Percentiles rank a stretch among this genome's conserved stretches.
Evolutionary conservation across 2,329 filamentous ascomycete genomes (phyloP).

Genomic region (Microcyclospora tardicrescens): DNA sequence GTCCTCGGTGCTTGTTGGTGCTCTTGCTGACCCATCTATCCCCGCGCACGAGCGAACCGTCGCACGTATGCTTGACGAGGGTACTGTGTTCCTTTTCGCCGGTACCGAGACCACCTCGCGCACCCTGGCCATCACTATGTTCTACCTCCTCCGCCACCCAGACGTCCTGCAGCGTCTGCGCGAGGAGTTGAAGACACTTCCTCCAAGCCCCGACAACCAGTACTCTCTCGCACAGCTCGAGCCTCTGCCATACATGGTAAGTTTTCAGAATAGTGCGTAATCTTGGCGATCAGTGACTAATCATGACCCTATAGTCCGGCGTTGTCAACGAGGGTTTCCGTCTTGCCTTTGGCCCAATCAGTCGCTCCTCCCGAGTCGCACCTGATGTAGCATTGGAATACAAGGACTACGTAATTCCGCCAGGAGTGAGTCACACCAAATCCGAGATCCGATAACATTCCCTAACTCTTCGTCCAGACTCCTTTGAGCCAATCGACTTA

Average conservation of each 20-base stretch:
- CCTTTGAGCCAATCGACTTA: slow-evolving; percentile 12
- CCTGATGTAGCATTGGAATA: background rate
- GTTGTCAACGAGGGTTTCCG: slow-evolving; percentile 36
- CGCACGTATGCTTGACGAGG: slow-evolving; percentile 4
- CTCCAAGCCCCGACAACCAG: slow-evolving; percentile 1
- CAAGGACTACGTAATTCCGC: background rate
- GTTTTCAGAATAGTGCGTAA: too few species aligned
- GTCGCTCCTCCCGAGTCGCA: background rate
- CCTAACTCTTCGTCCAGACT: too few species aligned
- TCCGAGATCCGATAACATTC: too few species aligned
- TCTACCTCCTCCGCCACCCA: slow-evolving; percentile 6
- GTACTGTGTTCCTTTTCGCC: slow-evolving; percentile 4
- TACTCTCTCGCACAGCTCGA: slow-evolving; percentile 2
- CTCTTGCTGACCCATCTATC: too few species aligned
- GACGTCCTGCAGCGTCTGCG: slow-evolving; percentile 2
- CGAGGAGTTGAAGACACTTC: slow-evolving; percentile 4
- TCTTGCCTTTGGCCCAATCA: background rate
- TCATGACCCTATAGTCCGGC: too few species aligned
- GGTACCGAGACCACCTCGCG: slow-evolving; percentile 7
- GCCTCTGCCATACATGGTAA: slow-evolving; percentile 30
- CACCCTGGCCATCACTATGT: slow-evolving; percentile 3
- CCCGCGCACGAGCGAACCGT: background rate
- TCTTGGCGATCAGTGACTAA: too few species aligned
- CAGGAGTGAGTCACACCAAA: background rate
- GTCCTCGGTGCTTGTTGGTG: too few species aligned